phyloP scores from a whole-genome alignment of 345 rosid genomes.

The Moringa oleifera region DNA sequence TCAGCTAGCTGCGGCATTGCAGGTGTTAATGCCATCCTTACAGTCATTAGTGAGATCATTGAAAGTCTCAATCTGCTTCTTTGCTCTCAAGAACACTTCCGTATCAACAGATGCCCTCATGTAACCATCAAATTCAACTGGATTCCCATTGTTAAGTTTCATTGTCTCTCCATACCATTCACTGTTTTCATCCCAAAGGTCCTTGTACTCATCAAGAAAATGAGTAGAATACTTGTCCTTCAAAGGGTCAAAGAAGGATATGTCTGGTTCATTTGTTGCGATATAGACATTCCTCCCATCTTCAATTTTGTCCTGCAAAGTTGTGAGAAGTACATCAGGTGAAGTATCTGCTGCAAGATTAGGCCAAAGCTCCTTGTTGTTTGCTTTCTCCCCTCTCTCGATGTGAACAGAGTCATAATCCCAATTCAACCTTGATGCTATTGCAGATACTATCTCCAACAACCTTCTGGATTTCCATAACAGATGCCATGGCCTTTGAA shows the following conservation, averaged over 20 bases:
- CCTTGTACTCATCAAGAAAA: constrained; percentile 78
- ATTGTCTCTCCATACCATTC: constrained; percentile 89
- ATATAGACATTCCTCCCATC: constrained; percentile 77
- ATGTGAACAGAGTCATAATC: constrained; percentile 85
- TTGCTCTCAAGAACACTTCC: constrained; percentile 90
- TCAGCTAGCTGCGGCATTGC: constrained; percentile 63
- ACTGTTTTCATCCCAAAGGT: constrained; percentile 78
- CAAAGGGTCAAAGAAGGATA: constrained; percentile 63
- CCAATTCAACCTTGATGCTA: constrained; percentile 78
- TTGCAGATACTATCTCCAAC: constrained; percentile 76
- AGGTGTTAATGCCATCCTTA: constrained; percentile 80
- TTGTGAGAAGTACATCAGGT: constrained; percentile 56
- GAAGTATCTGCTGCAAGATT: constrained; percentile 76
- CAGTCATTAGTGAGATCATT: constrained; percentile 88
- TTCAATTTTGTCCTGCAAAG: constrained; percentile 62
- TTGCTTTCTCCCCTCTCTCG: constrained; percentile 82
- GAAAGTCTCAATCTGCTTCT: constrained; percentile 91
- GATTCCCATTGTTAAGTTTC: constrained; percentile 71
- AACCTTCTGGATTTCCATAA: constrained; percentile 88
- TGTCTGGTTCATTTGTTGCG: constrained; percentile 73
- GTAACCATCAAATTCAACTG: constrained; percentile 89
- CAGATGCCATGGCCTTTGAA: constrained; percentile 85
- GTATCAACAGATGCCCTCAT: constrained; percentile 87
- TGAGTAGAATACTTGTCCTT: constrained; percentile 80
- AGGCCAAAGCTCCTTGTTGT: constrained; percentile 79